These are phyloP conservation scores for Solanum stenotomum DNA, from an alignment of 257 asterid species.

Conservation along the genomic window DNA sequence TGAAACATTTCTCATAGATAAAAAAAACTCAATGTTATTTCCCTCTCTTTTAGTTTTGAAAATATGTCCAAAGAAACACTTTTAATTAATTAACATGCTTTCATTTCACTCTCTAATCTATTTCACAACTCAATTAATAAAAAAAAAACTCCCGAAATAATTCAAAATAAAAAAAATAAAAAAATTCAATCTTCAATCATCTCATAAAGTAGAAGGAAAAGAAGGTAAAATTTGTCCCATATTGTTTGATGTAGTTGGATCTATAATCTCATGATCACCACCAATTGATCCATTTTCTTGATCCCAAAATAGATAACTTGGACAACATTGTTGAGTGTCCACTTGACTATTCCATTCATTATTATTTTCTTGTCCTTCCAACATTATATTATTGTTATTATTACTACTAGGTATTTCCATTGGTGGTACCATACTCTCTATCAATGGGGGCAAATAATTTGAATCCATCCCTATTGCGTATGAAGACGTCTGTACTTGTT, in stretches of 20 bases:
- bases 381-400: slow-evolving; percentile 9
- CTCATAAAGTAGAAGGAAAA: slow-evolving; percentile 50
- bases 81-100: neutral
- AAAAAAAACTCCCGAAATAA: neutral
- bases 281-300: slow-evolving; percentile 41
- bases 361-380: neutral
- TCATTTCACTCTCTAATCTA: neutral
- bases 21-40: neutral
- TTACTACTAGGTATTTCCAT: slow-evolving; percentile 19
- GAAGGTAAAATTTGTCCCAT: slow-evolving; percentile 32
- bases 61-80: neutral
- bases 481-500: slow-evolving; percentile 4
- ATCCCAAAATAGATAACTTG: slow-evolving; percentile 64
- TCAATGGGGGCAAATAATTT: slow-evolving; percentile 30
- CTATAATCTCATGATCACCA: slow-evolving; percentile 29
- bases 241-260: slow-evolving; percentile 29
- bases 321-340: slow-evolving; percentile 44
- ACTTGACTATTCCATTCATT: slow-evolving; percentile 31
- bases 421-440: slow-evolving; percentile 37
- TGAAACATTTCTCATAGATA: neutral
- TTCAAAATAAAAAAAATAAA: neutral
- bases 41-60: neutral
- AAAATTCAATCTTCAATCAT: neutral
- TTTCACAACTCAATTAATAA: slow-evolving; percentile 5
- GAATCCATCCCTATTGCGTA: slow-evolving; percentile 11